Base-by-base conservation (phyloP, 805 yeast species). In the Zygoascus bituminiphila region DNA sequence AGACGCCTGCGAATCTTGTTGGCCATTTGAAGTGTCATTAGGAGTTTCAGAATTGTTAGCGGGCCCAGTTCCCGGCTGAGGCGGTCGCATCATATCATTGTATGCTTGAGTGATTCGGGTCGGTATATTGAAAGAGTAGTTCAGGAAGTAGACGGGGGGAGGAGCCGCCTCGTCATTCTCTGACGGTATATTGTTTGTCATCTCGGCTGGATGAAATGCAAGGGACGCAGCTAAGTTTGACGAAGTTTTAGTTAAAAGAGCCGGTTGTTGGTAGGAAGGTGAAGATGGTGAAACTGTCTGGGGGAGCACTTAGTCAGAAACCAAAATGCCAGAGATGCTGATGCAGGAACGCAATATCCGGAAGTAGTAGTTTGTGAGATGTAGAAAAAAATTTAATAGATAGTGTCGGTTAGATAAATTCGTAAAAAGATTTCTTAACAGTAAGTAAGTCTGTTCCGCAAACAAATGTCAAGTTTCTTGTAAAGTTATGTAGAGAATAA, bases 61-160 rank as follows among this genome's bases (percentile, higher is more conserved):
- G 20, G 9, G 21, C 8, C n/a, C n/a, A 20, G 42, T 5, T 14
- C 29, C 29, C 15, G 29, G 12, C 29, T 39, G 29, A 5, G 2
- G 25, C 14, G 36, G 31, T 22, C 22, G 17, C 20, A 25, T 26
- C 35, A 41, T 17, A 25, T 41, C 44, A 8, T 25, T 15, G 14
- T 15, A 15, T n/a, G 25, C 26, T 15, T 15, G 33, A 22, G 44
- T 17, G 19, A 26, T 25, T 8, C 17, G 35, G 15, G 42, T 39
- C 2, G 52, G 50, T 7, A 52, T 20, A 10, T 51, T 45, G 45
- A 53, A 47, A 14, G 54, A 51, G 31, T 53, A 53, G 47, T 53
- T 50, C 6, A 53, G 33, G 31, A 47, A 51, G 26, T 31, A 49
- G 25, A 51, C 41, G 23, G 33, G 44, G 26, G 24, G 39, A 17